Base-by-base conservation (phyloP, 2,329 filamentous ascomycete genomes). In the Exophiala xenobiotica region DNA sequence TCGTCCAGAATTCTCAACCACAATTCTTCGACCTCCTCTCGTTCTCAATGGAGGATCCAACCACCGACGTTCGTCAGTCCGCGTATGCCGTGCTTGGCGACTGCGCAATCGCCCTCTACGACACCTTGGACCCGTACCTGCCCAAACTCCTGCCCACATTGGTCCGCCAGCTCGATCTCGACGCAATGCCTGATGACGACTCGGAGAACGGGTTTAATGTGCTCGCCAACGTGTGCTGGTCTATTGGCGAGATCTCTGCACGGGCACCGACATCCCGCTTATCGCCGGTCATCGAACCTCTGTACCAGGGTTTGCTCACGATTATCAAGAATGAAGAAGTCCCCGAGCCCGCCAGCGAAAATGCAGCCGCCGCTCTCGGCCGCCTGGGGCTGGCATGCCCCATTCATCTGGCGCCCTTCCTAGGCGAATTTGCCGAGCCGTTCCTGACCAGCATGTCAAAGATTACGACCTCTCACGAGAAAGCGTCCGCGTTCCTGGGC, bases 181-280 rank as follows among this genome's bases (percentile, higher is more conserved):
- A 90, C 55, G 78, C 78, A 49, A 80, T 90, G 44, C 71, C 83
- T 14, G 87, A 91, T 54, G 89, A 95, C 61, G 87, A 90, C 54
- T 83, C 90, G 40, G 89, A 95, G 58, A 87, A 82, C 14, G 86
- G 85, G 11, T 96, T 96, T 68, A 90, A 90, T 54, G 91, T 97
- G 23, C 85, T 97, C 53, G 99, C 97, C 78, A 99, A 99, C 67
- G 92, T 93, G 18, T 97, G 92, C 73, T 99, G 93, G 93, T 95
- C 91, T 5, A 85, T 85, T 19, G 93, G 93, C 35, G 93, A 99
- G 74, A 93, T 97, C 56, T 83, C 90, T 12, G 84, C 96, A 69
- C 85, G 89, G 66, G 82, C 85, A 60, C 82, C 85, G 56, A 74
- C 77, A 23, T 82, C 79, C 47, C 78, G 78, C 1, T 47, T 63